Percentiles rank a stretch among this genome's conserved stretches.
phyloP scores from a whole-genome alignment of 805 yeast species.

The Ogataea chonburiensis region DNA sequence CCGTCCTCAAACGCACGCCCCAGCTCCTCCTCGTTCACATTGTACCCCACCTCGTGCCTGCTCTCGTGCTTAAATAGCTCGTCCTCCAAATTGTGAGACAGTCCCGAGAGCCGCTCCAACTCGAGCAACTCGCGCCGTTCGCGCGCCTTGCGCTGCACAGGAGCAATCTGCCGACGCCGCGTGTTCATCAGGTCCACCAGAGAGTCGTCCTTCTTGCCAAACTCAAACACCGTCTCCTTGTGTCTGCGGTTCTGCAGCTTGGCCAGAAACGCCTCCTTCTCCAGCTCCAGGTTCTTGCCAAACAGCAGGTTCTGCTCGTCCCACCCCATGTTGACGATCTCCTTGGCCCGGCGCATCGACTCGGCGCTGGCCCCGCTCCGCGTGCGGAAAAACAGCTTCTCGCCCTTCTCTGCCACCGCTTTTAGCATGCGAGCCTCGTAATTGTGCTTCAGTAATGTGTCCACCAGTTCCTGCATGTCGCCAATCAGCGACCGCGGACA shows the following conservation, averaged over 20 bases:
- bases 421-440: conserved; percentile 65
- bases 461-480: conserved; percentile 66
- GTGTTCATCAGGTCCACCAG: conserved; percentile 81
- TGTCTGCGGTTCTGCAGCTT: conserved; percentile 65
- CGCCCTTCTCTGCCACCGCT: conserved; percentile 83
- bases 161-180: conserved; percentile 80
- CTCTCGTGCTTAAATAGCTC: conserved; percentile 58
- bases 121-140: conserved; percentile 68
- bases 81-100: conserved; percentile 69
- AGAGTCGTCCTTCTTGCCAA: conserved; percentile 66
- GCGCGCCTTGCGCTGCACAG: conserved; percentile 69
- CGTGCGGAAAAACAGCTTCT: conserved; percentile 80
- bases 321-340: conserved; percentile 76
- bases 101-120: conserved; percentile 72
- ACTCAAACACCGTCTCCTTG: conserved; percentile 94
- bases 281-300: conserved; percentile 72
- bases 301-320: conserved; percentile 81
- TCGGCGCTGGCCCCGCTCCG: conserved; percentile 84
- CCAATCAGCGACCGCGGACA: conserved; percentile 75
- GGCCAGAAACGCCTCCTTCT: conserved; percentile 69
- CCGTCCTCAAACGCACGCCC: conserved; percentile 52
- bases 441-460: conserved; percentile 55
- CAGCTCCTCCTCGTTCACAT: conserved; percentile 47
- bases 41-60: conserved; percentile 37
- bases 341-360: conserved; percentile 82